Conservation (phyloP, 106 monocot genomes). For the Acanthochlamys bracteata region DNA sequence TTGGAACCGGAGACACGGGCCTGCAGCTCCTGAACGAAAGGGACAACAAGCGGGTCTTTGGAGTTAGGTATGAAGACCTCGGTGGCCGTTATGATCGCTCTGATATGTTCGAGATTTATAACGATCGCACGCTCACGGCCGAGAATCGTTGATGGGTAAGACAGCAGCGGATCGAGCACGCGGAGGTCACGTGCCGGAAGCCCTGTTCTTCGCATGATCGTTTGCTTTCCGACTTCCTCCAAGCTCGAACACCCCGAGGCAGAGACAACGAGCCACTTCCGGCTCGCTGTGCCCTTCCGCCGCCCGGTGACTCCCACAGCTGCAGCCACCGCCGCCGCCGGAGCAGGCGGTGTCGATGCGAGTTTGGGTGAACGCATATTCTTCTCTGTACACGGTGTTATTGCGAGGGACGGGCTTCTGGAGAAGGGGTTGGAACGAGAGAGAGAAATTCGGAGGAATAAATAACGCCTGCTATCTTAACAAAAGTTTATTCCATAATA, state of each 20-base stretch:
- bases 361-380: too few relatives aligned
- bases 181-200: slow-evolving; percentile 55
- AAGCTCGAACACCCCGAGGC: slow-evolving; percentile 19
- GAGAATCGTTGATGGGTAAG: slow-evolving; percentile 54
- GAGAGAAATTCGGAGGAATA: too few relatives aligned
- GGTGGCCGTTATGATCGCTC: slow-evolving; percentile 49
- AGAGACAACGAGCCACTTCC: slow-evolving; percentile 47
- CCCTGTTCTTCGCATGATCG: slow-evolving; percentile 54
- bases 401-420: too few relatives aligned
- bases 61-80: slow-evolving; percentile 53
- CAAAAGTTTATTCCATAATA: too few relatives aligned
- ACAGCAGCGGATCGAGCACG: slow-evolving; percentile 50
- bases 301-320: slow-evolving; percentile 1
- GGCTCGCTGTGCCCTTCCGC: slow-evolving; percentile 23
- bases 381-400: too few relatives aligned
- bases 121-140: slow-evolving; percentile 62
- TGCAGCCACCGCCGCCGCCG: background rate
- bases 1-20: slow-evolving; percentile 18
- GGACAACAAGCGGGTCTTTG: slow-evolving; percentile 29
- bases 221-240: slow-evolving; percentile 52
- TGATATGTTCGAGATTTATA: slow-evolving; percentile 57
- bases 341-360: too few relatives aligned
- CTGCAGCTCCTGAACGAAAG: slow-evolving; percentile 36
- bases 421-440: too few relatives aligned
- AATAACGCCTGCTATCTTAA: too few relatives aligned